Conservation (phyloP, 1,284 basidiomycete species). For the Ceratobasidium theobromae region DNA sequence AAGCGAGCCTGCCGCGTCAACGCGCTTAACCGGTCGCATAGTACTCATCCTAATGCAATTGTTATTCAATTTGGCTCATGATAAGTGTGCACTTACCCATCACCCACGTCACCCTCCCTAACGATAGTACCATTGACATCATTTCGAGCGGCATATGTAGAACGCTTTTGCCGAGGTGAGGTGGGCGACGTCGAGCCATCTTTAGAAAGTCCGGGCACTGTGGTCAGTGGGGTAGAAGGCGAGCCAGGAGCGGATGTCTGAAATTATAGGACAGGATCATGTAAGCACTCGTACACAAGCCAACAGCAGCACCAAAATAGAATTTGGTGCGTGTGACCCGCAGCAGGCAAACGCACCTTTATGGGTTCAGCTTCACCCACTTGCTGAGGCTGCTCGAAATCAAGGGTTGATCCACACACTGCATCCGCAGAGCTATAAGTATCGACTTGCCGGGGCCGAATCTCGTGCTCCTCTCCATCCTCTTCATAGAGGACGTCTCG, state of each 20-base stretch:
- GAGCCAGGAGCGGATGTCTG: conserved; percentile 32
- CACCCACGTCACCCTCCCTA: conserved; percentile 77
- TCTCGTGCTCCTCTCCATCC: conserved; percentile 43
- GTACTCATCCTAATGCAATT: conserved; percentile 60
- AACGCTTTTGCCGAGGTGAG: conserved; percentile 49
- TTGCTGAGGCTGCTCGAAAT: conserved; percentile 13
- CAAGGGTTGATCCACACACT: conserved; percentile 14
- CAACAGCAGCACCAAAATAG: conserved; percentile 11
- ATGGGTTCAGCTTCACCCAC: conserved; percentile 11
- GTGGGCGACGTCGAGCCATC: conserved; percentile 5
- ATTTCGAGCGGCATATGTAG: conserved; percentile 73
- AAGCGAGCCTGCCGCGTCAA: conserved; percentile 78
- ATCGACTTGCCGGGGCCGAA: conserved; percentile 30
- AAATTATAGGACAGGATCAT: conserved; percentile 36
- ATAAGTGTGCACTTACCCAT: conserved; percentile 49
- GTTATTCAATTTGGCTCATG: not conserved
- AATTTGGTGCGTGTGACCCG: conserved; percentile 38
- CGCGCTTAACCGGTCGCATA: conserved; percentile 88
- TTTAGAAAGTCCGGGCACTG: not conserved
- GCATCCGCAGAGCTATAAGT: conserved; percentile 17
- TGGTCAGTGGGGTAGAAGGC: conserved; percentile 3
- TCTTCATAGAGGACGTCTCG: conserved; percentile 39
- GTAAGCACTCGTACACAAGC: conserved; percentile 11
- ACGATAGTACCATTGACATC: conserved; percentile 71
- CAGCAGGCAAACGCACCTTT: conserved; percentile 31